Evolutionary conservation across 805 yeast genomes (phyloP).

Genomic region (Helenozyma baotianmanensis): DNA sequence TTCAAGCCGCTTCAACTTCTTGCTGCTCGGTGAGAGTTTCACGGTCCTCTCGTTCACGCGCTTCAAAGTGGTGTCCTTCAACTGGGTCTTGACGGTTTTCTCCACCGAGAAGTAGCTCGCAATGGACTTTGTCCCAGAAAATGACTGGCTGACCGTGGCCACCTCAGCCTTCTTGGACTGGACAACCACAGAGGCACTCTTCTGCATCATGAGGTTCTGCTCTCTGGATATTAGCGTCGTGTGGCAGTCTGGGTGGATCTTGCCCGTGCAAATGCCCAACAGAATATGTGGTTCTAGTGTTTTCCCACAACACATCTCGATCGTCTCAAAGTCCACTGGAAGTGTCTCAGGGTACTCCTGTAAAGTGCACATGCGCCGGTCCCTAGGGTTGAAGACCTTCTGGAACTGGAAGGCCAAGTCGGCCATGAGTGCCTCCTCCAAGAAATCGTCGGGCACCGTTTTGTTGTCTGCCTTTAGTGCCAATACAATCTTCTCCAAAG

Average conservation of each 20-base stretch:
- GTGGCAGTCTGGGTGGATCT: constrained; percentile 60
- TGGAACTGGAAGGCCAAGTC: constrained; percentile 77
- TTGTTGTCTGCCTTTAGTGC: constrained; percentile 61
- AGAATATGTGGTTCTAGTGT: constrained; percentile 46
- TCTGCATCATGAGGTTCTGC: constrained; percentile 20
- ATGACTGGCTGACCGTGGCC: constrained; percentile 6
- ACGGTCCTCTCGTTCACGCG: constrained; percentile 3
- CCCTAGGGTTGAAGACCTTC: constrained; percentile 73
- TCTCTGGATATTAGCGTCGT: constrained; percentile 46
- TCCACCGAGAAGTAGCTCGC: constrained; percentile 12
- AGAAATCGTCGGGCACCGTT: constrained; percentile 53
- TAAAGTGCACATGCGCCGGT: constrained; percentile 48
- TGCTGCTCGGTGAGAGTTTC: constrained; percentile 17
- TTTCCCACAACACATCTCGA: constrained; percentile 43
- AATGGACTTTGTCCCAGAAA: constrained; percentile 7
- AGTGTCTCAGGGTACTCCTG: constrained; percentile 48
- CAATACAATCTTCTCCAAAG: constrained; percentile 52
- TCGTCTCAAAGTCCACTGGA: constrained; percentile 38
- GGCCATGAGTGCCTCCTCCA: constrained; percentile 61
- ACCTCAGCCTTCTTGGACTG: not conserved
- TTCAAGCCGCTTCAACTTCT: constrained; percentile 11
- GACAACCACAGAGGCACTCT: constrained; percentile 8
- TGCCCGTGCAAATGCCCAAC: constrained; percentile 56
- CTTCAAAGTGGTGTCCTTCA: constrained; percentile 3
- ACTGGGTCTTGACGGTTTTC: constrained; percentile 1